Conservation (phyloP, 805 yeast species). For the Candida succiphila region DNA sequence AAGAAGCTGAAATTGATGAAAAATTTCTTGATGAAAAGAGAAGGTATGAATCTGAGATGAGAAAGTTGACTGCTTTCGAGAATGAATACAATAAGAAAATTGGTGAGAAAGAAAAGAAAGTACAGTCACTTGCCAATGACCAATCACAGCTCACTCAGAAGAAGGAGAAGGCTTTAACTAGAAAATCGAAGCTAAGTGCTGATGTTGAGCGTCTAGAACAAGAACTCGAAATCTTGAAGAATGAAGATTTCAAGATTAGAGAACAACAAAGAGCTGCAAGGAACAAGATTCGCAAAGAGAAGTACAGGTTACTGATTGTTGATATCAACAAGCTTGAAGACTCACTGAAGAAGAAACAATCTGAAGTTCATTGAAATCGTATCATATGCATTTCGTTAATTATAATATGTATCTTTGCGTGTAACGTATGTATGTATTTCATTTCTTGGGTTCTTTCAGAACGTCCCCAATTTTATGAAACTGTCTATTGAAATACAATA, state of each 20-base stretch:
- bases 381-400: too few species aligned
- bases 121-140: slow-evolving; percentile 19
- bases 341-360: slow-evolving; percentile 6
- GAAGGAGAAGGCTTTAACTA: slow-evolving; percentile 22
- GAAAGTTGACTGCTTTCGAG: slow-evolving; percentile 22
- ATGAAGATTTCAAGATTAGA: slow-evolving; percentile 12
- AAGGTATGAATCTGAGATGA: slow-evolving; percentile 24
- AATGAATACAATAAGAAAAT: slow-evolving; percentile 17
- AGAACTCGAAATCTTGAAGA: slow-evolving; percentile 18
- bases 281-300: slow-evolving; percentile 14
- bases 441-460: slow-evolving; percentile 12
- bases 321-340: slow-evolving; percentile 18
- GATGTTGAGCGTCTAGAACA: slow-evolving; percentile 14
- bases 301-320: slow-evolving; percentile 10
- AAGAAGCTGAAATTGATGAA: slow-evolving; percentile 29
- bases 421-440: too few species aligned
- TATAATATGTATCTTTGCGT: too few species aligned
- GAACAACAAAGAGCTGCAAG: slow-evolving; percentile 13
- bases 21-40: slow-evolving; percentile 26
- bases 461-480: slow-evolving; percentile 36
- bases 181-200: slow-evolving; percentile 17
- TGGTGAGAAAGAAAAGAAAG: slow-evolving; percentile 9
- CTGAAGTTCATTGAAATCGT: too few species aligned
- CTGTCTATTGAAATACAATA: slow-evolving; percentile 52
- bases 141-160: slow-evolving; percentile 19